These are phyloP conservation scores for Sporothrix protearum DNA, from an alignment of 2,329 filamentous ascomycete species.

Conservation along the genomic window DNA sequence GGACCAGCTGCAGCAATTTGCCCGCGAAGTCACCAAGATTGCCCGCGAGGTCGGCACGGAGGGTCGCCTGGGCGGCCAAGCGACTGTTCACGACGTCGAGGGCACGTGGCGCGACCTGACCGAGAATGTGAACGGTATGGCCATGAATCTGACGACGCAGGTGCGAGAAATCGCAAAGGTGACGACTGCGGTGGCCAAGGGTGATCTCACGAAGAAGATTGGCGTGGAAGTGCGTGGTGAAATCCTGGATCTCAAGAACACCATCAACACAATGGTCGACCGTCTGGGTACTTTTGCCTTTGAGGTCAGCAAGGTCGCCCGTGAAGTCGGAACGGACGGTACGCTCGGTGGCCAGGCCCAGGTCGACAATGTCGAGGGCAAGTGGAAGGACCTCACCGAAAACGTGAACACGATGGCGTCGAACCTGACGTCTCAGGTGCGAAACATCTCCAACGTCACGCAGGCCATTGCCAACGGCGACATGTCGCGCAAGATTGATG, in stretches of 20 bases:
- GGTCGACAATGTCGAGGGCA: slow-evolving; percentile 91
- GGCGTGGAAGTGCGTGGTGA: slow-evolving; percentile 90
- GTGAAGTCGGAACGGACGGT: slow-evolving; percentile 94
- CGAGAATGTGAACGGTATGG: slow-evolving; percentile 96
- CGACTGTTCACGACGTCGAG: slow-evolving; percentile 91
- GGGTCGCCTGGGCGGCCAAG: slow-evolving; percentile 88
- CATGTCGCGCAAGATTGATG: slow-evolving; percentile 93
- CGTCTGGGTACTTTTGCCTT: slow-evolving; percentile 93
- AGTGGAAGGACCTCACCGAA: slow-evolving; percentile 95
- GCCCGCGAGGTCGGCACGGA: slow-evolving; percentile 96
- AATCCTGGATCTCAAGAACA: slow-evolving; percentile 92
- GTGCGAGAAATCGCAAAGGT: slow-evolving; percentile 97
- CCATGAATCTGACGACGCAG: slow-evolving; percentile 95
- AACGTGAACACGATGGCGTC: slow-evolving; percentile 77
- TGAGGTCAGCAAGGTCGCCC: slow-evolving; percentile 91
- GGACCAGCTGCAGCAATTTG: slow-evolving; percentile 93
- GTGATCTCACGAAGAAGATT: slow-evolving; percentile 94
- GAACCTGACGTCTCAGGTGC: slow-evolving; percentile 70
- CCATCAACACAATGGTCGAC: slow-evolving; percentile 99
- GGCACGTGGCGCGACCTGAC: slow-evolving; percentile 97
- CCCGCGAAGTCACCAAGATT: slow-evolving; percentile 93
- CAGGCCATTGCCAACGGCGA: slow-evolving; percentile 94
- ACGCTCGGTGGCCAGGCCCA: slow-evolving; percentile 90
- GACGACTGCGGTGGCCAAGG: slow-evolving; percentile 89
- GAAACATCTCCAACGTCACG: slow-evolving; percentile 89